Base-by-base conservation (phyloP, 192 early-diverging fungal genomes). In the Podila verticillata region DNA sequence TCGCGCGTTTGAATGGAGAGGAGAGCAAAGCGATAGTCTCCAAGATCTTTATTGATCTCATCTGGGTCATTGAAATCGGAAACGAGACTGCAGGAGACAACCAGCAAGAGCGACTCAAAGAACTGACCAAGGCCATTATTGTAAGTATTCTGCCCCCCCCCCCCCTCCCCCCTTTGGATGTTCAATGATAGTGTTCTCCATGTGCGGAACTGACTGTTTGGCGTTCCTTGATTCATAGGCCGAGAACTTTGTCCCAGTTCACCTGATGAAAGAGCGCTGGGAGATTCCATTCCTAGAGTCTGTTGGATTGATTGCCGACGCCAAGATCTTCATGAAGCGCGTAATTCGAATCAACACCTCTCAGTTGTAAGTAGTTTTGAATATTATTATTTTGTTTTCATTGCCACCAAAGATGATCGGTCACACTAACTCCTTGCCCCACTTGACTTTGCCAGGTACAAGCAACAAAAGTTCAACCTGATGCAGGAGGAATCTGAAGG, bases 401-500 rank as follows among this genome's bases (percentile, higher is more conserved):
- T 68, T 4, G 28, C 20, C 20, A 39, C 48, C 32, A 59, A n/a
- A 22, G 48, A 9, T 5, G 0, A 12, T 9, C 24, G 10, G 15
- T 30, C 57, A 30, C 7, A n/a, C 8, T 47, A 24, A 30, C 48
- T 58, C 29, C 28, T 30, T 32, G 10, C 61, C 57, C 19, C 51
- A 9, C 66, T 66, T 73, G n/a, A 30, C 20, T 22, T 66, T 36
- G 29, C 19, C 71, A 88, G 88, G 15, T 95, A 94, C 72, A 91
- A 91, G 58, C 95, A 96, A 70, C 86, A 91, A 64, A 95, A 95
- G 69, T 95, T 88, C 86, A 96, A 96, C 63, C 75, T 96, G 6
- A 57, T 93, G 48, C 86, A 92, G 29, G 95, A 96, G 83, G 92
- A 95, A 73, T 85, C 83, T 31, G 93, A 94, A 64, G 95, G 95